A percentile compares a stretch with the other conserved stretches of the same genome.
phyloP scores from a whole-genome alignment of 2,329 filamentous ascomycete species.

The Dactylellina parvicollis region DNA sequence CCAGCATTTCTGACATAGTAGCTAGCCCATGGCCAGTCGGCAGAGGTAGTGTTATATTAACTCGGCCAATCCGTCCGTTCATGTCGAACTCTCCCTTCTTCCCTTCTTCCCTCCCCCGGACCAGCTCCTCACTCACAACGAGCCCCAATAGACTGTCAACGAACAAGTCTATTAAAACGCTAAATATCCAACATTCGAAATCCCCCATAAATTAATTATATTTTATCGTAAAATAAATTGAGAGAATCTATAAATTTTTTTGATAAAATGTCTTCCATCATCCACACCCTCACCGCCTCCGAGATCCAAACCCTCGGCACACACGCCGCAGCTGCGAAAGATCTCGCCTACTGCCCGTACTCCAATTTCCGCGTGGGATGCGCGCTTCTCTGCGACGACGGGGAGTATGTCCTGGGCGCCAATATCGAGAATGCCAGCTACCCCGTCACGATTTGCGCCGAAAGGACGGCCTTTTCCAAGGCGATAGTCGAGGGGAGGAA shows the following conservation, averaged over 20 bases:
- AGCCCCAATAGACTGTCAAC: too few relatives aligned
- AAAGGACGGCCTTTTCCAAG: conserved; percentile 85
- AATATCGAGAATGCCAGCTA: conserved; percentile 95
- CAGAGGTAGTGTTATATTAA: conserved; percentile 26
- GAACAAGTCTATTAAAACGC: too few relatives aligned
- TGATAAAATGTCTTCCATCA: too few relatives aligned
- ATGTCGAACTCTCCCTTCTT: background rate
- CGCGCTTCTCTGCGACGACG: conserved; percentile 73
- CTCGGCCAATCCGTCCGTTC: background rate
- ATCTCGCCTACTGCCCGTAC: conserved; percentile 88
- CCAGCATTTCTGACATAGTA: conserved; percentile 17
- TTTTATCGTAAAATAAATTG: too few relatives aligned
- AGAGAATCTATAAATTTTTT: too few relatives aligned
- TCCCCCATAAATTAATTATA: too few relatives aligned
- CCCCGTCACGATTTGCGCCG: conserved; percentile 93
- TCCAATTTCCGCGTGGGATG: conserved; percentile 91
- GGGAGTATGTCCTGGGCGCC: conserved; percentile 74
- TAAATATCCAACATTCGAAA: too few relatives aligned
- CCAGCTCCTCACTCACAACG: background rate
- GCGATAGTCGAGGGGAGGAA: conserved; percentile 71
- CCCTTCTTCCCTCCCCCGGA: conserved; percentile 1
- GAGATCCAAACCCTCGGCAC: conserved; percentile 74
- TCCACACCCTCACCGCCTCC: conserved; percentile 66
- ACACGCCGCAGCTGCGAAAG: conserved; percentile 76
- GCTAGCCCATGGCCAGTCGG: background rate